Conservation (phyloP, 495 filamentous ascomycete genomes). For the Penicillium soppii region DNA sequence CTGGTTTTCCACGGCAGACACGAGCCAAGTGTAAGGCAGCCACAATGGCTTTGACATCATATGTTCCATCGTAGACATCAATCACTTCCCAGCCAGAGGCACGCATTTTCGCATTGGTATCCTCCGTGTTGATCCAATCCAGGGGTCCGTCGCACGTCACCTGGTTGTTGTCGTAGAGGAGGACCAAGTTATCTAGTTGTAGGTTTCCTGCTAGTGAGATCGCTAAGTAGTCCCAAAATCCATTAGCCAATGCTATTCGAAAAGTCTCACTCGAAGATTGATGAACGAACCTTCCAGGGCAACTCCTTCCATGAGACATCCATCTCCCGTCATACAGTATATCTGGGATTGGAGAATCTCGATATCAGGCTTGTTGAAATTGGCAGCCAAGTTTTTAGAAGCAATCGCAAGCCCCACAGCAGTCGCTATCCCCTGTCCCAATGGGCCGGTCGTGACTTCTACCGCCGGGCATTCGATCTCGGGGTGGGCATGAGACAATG, state of each 20-base stretch:
- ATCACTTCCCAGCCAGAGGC: slow-evolving; percentile 50
- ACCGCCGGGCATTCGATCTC: slow-evolving; percentile 52
- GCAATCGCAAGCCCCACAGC: slow-evolving; percentile 58
- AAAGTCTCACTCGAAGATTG: background rate
- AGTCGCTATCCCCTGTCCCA: slow-evolving; percentile 58
- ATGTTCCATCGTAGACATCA: slow-evolving; percentile 43
- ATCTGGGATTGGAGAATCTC: slow-evolving; percentile 45
- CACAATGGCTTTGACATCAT: slow-evolving; percentile 44
- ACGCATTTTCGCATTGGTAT: slow-evolving; percentile 51
- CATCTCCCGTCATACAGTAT: slow-evolving; percentile 56
- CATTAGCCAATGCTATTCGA: too few relatives aligned
- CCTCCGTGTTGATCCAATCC: slow-evolving; percentile 43
- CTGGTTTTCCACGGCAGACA: slow-evolving; percentile 33
- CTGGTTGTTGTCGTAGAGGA: slow-evolving; percentile 59
- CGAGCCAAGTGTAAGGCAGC: slow-evolving; percentile 35
- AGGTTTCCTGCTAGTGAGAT: slow-evolving; percentile 52
- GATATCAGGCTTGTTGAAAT: slow-evolving; percentile 47
- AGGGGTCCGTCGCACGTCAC: slow-evolving; percentile 35
- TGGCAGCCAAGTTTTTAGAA: slow-evolving; percentile 49
- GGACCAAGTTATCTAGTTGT: slow-evolving; percentile 47
- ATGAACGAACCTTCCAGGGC: slow-evolving; percentile 37
- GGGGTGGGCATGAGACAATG: slow-evolving; percentile 36
- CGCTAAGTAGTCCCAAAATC: too few relatives aligned
- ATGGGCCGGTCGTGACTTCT: slow-evolving; percentile 57
- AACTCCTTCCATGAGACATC: slow-evolving; percentile 55